phyloP scores from a whole-genome alignment of 2,329 filamentous ascomycete genomes.

The Cercospora zeina region DNA sequence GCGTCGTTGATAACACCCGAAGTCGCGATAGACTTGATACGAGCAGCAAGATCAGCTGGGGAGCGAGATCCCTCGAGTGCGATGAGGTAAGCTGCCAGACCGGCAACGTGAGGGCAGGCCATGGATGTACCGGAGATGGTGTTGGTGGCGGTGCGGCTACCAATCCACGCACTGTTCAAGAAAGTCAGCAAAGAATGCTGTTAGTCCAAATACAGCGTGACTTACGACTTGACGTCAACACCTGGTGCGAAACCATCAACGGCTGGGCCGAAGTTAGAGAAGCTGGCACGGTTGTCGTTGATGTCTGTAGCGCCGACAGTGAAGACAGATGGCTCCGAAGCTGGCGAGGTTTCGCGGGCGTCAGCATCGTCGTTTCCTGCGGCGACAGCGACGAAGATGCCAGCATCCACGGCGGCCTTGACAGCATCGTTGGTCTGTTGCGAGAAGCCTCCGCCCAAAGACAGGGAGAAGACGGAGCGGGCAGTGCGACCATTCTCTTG shows the following conservation, averaged over 20 bases:
- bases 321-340: conserved; percentile 39
- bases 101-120: conserved; percentile 67
- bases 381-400: conserved; percentile 45
- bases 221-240: conserved; percentile 40
- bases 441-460: conserved; percentile 45
- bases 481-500: conserved; percentile 74
- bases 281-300: conserved; percentile 40
- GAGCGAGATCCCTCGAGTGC: conserved; percentile 47
- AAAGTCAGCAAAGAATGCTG: too few relatives aligned
- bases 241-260: conserved; percentile 52
- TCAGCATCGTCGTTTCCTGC: conserved; percentile 41
- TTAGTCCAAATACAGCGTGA: too few relatives aligned
- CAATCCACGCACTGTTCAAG: conserved; percentile 49
- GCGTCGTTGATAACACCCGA: conserved; percentile 34
- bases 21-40: conserved; percentile 49
- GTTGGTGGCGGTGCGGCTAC: conserved; percentile 47
- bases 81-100: conserved; percentile 66
- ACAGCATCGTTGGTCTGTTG: conserved; percentile 43
- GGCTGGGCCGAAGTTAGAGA: conserved; percentile 45
- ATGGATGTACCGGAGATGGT: conserved; percentile 62
- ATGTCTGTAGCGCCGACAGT: conserved; percentile 43
- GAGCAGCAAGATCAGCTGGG: conserved; percentile 49
- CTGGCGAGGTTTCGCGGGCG: conserved; percentile 38
- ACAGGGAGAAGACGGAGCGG: conserved; percentile 41
- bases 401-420: conserved; percentile 39